Percentiles rank a stretch among this genome's conserved stretches.
Evolutionary conservation across 192 early-diverging fungal species (phyloP).

Genomic region (Gamsiella multidivaricata): DNA sequence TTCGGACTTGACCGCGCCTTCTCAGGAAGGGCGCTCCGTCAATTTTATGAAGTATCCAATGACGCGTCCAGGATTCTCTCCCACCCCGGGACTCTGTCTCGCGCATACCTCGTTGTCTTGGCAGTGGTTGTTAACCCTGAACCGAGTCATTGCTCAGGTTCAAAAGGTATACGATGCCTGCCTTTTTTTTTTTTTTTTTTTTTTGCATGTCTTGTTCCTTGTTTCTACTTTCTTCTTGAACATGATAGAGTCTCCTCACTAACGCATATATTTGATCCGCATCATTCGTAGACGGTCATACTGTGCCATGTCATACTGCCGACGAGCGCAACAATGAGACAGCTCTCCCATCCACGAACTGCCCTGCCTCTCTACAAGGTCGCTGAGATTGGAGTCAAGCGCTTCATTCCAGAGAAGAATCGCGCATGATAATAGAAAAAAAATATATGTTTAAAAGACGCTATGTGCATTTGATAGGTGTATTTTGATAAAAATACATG

Average conservation of each 20-base stretch:
- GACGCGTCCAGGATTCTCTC: background rate
- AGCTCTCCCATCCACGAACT: constrained; percentile 29
- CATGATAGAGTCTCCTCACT: no score
- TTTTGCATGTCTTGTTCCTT: background rate
- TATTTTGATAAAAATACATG: background rate
- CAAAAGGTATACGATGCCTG: constrained; percentile 63
- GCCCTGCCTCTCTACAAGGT: constrained; percentile 29
- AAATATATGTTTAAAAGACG: background rate
- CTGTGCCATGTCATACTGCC: constrained; percentile 61
- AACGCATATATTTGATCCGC: background rate
- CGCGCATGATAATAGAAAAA: constrained; percentile 8
- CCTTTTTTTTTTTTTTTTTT: no score
- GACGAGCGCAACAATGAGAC: background rate
- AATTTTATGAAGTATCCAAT: background rate
- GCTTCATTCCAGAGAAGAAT: constrained; percentile 52
- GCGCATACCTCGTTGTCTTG: constrained; percentile 45
- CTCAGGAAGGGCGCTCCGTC: no score
- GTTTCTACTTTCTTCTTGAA: background rate
- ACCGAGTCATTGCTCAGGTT: constrained; percentile 66
- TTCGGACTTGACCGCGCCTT: background rate
- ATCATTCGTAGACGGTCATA: constrained; percentile 45
- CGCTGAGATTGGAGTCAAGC: constrained; percentile 45
- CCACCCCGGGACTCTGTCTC: constrained; percentile 19
- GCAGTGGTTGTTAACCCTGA: constrained; percentile 62
- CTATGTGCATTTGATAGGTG: no score